Base-by-base conservation (phyloP, 2,329 filamentous ascomycete genomes). In the Microcyclospora pomicola region DNA sequence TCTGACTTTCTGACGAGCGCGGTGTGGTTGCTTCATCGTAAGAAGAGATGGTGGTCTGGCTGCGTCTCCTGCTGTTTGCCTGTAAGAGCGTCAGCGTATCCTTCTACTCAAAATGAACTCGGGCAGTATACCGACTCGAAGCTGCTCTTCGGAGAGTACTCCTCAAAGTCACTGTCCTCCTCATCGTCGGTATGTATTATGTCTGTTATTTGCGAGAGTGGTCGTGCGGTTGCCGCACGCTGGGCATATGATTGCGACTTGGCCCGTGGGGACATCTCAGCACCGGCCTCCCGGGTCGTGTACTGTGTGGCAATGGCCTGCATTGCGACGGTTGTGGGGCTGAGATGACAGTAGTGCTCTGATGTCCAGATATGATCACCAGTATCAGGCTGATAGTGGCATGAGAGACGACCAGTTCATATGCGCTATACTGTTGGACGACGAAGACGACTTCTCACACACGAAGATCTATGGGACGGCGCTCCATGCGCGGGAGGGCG, bases 1-100 rank as follows among this genome's bases (percentile, higher is more conserved):
- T 68, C 69, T 69, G 43, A 74, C 71, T 46, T 51, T 54, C 13
- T 42, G 48, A 47, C 69, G 80, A 80, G 44, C 75, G 72, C 13
- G 87, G 87, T 16, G 87, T 94, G 24, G 75, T 75, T 3, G 78
- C 71, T 56, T 93, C 86, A 53, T 92, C 85, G 52, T 82, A 86
- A 1, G 84, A 88, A 6, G 86, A 93, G 29, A 91, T 68, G 2
- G 87, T 93, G 2, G 84, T 88, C 55, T 87, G 76, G 65, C 84
- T 92, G 42, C 75, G 75, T 52, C 82, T 73, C 50, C 81, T 86
- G 54, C 50, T 49, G 44, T 56, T 45, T 40, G 40, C 41, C 46
- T 63, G 33, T 49, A 42, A 30, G 6, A 35, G 45, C 40, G 52
- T 47, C 38, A 43, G 34, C 42, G 41, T 38, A 34, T 28, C 11